phyloP scores from a whole-genome alignment of 2,329 filamentous ascomycete genomes.

The Monilinia polystroma region DNA sequence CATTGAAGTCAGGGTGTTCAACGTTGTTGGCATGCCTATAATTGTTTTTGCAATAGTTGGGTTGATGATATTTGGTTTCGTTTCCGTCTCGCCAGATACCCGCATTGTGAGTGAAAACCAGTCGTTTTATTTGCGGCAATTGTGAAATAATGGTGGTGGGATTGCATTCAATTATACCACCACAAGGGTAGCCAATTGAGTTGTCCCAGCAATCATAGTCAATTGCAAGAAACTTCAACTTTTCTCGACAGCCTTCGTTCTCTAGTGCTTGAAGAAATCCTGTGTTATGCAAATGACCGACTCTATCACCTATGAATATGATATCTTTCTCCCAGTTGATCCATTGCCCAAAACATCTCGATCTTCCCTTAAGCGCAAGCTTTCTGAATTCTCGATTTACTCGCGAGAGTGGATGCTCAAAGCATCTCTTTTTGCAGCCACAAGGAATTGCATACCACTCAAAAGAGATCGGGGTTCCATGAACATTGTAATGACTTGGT shows the following conservation, averaged over 20 bases:
- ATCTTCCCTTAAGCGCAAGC: background rate
- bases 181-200: background rate
- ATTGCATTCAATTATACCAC: background rate
- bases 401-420: background rate
- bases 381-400: constrained; percentile 4
- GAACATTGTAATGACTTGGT: background rate
- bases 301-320: constrained; percentile 14
- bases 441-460: constrained; percentile 9
- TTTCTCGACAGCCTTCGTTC: constrained; percentile 2
- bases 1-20: background rate
- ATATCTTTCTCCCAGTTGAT: constrained; percentile 17
- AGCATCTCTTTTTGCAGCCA: constrained; percentile 4
- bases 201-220: constrained; percentile 6
- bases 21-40: background rate
- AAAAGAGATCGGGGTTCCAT: constrained; percentile 1
- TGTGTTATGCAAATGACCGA: constrained; percentile 22
- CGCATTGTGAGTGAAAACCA: background rate
- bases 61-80: background rate
- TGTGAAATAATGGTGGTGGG: constrained; percentile 4
- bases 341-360: background rate
- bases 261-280: constrained; percentile 21
- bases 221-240: constrained; percentile 7
- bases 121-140: background rate
- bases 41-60: background rate
- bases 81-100: constrained; percentile 10